These are phyloP conservation scores for Saccharomycopsis sp. DNA, from an alignment of 805 yeast genomes.

Conservation along the genomic window DNA sequence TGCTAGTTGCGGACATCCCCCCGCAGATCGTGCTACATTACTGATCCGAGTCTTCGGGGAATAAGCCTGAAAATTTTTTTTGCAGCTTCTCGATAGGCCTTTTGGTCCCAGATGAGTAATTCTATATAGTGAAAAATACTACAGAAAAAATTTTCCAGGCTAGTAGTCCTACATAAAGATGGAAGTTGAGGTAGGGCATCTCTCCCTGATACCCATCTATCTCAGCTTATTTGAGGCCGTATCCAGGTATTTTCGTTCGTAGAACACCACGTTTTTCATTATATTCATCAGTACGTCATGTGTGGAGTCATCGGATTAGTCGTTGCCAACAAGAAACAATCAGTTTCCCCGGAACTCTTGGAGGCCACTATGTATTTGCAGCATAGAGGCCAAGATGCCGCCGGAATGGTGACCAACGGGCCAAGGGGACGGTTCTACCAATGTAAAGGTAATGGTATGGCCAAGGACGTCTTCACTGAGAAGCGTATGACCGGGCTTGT, in stretches of 20 bases:
- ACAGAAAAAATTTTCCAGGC: neutral
- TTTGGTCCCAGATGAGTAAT: neutral
- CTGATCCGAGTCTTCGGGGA: no score
- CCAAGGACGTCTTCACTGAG: constrained; percentile 91
- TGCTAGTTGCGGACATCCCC: no score
- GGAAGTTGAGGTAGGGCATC: neutral
- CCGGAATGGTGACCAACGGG: constrained; percentile 97
- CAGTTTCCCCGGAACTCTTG: constrained; percentile 82
- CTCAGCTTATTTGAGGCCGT: no score
- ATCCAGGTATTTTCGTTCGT: neutral
- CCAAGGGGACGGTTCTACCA: constrained; percentile 89
- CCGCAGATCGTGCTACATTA: no score
- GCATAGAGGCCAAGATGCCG: constrained; percentile 98
- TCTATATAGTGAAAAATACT: neutral
- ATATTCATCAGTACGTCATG: constrained; percentile 38
- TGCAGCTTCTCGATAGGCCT: neutral
- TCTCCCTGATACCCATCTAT: neutral
- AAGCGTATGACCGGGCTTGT: constrained; percentile 68
- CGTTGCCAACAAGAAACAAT: constrained; percentile 61
- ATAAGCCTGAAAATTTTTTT: no score
- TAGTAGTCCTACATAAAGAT: neutral
- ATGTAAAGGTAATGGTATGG: constrained; percentile 99
- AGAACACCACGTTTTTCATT: neutral
- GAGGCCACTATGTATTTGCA: constrained; percentile 92
- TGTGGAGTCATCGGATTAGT: constrained; percentile 93